phyloP scores from a whole-genome alignment of 441 rosid species.

The Mallotus repandus region DNA sequence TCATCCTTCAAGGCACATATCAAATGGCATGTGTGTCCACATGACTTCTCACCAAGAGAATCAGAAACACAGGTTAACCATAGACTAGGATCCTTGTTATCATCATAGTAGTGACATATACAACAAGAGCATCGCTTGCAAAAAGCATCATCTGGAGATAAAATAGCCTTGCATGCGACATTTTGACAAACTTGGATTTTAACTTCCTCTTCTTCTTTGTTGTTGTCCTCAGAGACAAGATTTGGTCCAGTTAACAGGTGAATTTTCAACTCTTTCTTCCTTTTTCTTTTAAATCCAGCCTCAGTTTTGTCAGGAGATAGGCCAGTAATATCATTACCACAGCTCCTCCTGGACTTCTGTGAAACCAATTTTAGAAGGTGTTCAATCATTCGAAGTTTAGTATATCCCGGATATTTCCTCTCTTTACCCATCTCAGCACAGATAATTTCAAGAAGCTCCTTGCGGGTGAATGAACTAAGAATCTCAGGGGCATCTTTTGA shows the following conservation, averaged over 20 bases:
- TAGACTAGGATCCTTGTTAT: slow-evolving; percentile 92
- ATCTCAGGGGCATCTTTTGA: slow-evolving; percentile 57
- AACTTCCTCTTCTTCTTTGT: slow-evolving; percentile 25
- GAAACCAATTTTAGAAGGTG: slow-evolving; percentile 75
- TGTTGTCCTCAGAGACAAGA: slow-evolving; percentile 33
- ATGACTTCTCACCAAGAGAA: slow-evolving; percentile 45
- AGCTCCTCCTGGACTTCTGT: slow-evolving; percentile 53
- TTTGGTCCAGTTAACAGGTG: slow-evolving; percentile 43
- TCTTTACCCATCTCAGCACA: slow-evolving; percentile 98
- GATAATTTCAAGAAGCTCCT: slow-evolving; percentile 84
- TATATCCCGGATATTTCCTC: slow-evolving; percentile 87
- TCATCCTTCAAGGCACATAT: slow-evolving; percentile 77
- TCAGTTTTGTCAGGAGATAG: slow-evolving; percentile 30
- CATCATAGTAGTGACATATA: slow-evolving; percentile 75
- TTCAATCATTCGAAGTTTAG: slow-evolving; percentile 82
- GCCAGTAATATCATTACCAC: slow-evolving; percentile 32
- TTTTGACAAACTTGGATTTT: slow-evolving; percentile 58
- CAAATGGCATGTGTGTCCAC: slow-evolving; percentile 88
- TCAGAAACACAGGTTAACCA: slow-evolving; percentile 83
- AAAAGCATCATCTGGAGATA: slow-evolving; percentile 54
- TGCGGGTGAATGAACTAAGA: slow-evolving; percentile 86
- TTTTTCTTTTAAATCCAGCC: slow-evolving; percentile 57
- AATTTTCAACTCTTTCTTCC: slow-evolving; percentile 55
- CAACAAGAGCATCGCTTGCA: slow-evolving; percentile 95
- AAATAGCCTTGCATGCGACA: slow-evolving; percentile 77